These are phyloP conservation scores for Leccinum disarticulatum DNA, from an alignment of 768 basidiomycete species.

Conservation along the genomic window DNA sequence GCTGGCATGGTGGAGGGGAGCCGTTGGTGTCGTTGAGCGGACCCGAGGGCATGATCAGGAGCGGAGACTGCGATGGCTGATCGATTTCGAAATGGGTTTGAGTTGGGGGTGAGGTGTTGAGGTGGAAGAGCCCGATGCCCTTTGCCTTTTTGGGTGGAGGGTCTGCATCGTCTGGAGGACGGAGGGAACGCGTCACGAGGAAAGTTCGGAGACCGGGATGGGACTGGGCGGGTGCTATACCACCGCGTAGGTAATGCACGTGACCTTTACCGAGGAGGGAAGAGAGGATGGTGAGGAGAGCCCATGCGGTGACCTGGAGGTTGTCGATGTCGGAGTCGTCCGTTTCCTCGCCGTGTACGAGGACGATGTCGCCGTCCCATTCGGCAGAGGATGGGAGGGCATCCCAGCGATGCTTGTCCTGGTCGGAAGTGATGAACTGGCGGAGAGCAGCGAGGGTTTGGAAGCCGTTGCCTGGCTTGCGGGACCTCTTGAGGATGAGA, in stretches of 20 bases:
- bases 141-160: slow-evolving; percentile 32
- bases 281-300: slow-evolving; percentile 60
- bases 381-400: slow-evolving; percentile 43
- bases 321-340: slow-evolving; percentile 61
- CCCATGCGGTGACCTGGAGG: slow-evolving; percentile 62
- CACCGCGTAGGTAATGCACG: slow-evolving; percentile 72
- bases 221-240: slow-evolving; percentile 60
- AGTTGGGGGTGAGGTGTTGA: slow-evolving; percentile 57
- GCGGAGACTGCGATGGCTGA: slow-evolving; percentile 47
- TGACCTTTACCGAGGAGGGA: slow-evolving; percentile 55
- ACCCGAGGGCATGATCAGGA: slow-evolving; percentile 56
- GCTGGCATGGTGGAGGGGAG: slow-evolving; percentile 67
- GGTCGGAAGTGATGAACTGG: slow-evolving; percentile 80
- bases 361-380: slow-evolving; percentile 72
- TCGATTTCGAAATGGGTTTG: slow-evolving; percentile 63
- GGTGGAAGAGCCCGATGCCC: slow-evolving; percentile 61
- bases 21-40: slow-evolving; percentile 45
- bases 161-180: slow-evolving; percentile 13
- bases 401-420: slow-evolving; percentile 74
- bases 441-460: slow-evolving; percentile 66
- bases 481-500: slow-evolving; percentile 83
- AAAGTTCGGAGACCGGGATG: slow-evolving; percentile 55
- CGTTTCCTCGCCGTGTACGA: slow-evolving; percentile 80
- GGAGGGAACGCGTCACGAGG: slow-evolving; percentile 36
- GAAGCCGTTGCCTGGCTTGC: slow-evolving; percentile 68